Percentiles rank a stretch among this genome's conserved stretches.
Conservation (phyloP, 1,284 basidiomycete genomes). For the Moesziomyces sp. region DNA sequence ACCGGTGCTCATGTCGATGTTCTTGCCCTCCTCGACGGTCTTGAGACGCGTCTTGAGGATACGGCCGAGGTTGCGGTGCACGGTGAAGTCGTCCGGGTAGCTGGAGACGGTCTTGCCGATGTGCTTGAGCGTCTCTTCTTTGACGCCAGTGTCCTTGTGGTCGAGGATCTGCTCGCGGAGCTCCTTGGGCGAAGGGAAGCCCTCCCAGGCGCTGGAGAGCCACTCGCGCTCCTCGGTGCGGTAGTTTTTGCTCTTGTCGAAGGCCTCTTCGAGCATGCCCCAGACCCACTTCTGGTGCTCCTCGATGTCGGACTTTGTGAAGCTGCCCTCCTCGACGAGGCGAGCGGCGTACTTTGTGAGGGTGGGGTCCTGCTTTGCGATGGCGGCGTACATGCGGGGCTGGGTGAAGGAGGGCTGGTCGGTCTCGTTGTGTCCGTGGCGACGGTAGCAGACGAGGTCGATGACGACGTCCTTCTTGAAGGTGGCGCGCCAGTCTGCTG, state of each 20-base stretch:
- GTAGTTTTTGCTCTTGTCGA: constrained; percentile 90
- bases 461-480: constrained; percentile 99
- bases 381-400: constrained; percentile 98
- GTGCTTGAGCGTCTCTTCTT: constrained; percentile 81
- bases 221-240: constrained; percentile 82
- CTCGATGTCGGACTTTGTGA: constrained; percentile 95
- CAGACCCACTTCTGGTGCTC: constrained; percentile 99
- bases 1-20: constrained; percentile 99
- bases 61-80: constrained; percentile 92
- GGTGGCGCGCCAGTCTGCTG: constrained; percentile 96
- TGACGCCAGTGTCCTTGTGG: constrained; percentile 84
- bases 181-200: constrained; percentile 96
- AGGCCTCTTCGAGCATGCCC: constrained; percentile 96
- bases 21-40: constrained; percentile 86
- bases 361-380: constrained; percentile 91
- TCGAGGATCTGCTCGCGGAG: constrained; percentile 91
- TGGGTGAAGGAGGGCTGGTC: constrained; percentile 99
- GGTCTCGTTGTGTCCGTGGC: constrained; percentile 98
- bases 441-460: constrained; percentile 98
- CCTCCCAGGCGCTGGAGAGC: constrained; percentile 97
- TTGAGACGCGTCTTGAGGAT: constrained; percentile 89
- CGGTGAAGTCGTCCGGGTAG: constrained; percentile 83
- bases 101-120: constrained; percentile 87
- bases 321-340: constrained; percentile 89
- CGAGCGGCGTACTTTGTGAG: constrained; percentile 91